Base-by-base conservation (phyloP, 2,329 filamentous ascomycete genomes). In the Apiospora saccharicola region DNA sequence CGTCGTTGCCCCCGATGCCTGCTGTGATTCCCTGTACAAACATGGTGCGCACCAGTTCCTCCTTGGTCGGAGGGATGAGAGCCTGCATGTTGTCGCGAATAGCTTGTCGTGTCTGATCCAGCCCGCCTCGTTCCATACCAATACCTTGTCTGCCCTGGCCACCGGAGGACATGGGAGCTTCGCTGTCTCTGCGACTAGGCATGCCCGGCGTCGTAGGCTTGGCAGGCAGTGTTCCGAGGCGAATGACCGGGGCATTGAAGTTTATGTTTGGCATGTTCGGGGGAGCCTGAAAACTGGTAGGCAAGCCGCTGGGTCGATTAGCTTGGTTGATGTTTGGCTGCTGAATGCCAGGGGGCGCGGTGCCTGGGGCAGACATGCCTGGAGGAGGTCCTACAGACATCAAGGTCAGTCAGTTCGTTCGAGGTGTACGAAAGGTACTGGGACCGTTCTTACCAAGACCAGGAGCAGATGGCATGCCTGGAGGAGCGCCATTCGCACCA, bases 231-330 rank as follows among this genome's bases (percentile, higher is more conserved):
- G 95, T 96, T 57, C 96, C 96, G 67, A 99, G 89, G 71, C 96
- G 93, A 80, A 99, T 98, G 73, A 98, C 95, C 72, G 96, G 95
- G 47, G 96, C 96, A 79, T 94, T 97, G 86, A 98, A 98, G 86
- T 99, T 98, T 86, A 99, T 98, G 82, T 97, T 97, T 70, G 96
- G 95, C 89, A 98, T 94, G 80, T 96, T 98, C 69, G 93, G 87
- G 13, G 96, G 95, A 68, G 94, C 91, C 85, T 97, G 94, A 84
- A 98, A 98, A 82, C 91, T 94, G 73, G 91, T 86, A 74, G 94
- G 94, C 75, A 97, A 91, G 79, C 90, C 91, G 82, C 90, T 93
- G 81, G 93, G 93, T 86, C 93, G 91, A 85, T 92, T 93, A 85
- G 93, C 89, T 86, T 94, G 93, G 78, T 91, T 88, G 81, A 88